Evolutionary conservation across 495 filamentous ascomycete genomes (phyloP).

Genomic region (Diplogelasinospora grovesii): DNA sequence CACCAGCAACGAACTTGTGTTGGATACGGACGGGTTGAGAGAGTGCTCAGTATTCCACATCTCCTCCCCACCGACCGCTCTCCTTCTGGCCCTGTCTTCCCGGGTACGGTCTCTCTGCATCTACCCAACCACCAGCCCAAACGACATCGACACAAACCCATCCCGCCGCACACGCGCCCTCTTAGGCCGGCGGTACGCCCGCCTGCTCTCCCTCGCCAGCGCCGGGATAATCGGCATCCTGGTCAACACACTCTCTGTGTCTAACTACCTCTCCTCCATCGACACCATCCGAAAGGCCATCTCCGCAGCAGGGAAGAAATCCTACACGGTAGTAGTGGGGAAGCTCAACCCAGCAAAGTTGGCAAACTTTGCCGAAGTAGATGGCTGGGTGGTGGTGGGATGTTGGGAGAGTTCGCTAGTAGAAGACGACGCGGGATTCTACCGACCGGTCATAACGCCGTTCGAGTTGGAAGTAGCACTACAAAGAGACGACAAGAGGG

Average conservation of each 20-base stretch:
- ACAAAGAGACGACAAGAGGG: slow-evolving; percentile 57
- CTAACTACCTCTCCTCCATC: slow-evolving; percentile 80
- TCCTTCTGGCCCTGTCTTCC: slow-evolving; percentile 81
- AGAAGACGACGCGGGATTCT: slow-evolving; percentile 72
- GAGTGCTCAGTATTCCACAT: slow-evolving; percentile 86
- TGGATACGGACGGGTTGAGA: slow-evolving; percentile 34
- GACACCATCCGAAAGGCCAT: slow-evolving; percentile 64
- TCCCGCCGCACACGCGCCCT: slow-evolving; percentile 41
- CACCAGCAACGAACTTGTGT: too few relatives aligned
- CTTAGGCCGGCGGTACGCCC: slow-evolving; percentile 80
- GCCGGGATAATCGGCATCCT: slow-evolving; percentile 84
- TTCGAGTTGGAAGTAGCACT: slow-evolving; percentile 80
- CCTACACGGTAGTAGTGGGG: slow-evolving; percentile 92
- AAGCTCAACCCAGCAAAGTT: slow-evolving; percentile 94
- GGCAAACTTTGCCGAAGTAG: slow-evolving; percentile 92
- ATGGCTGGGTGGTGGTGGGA: slow-evolving; percentile 93
- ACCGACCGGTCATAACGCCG: slow-evolving; percentile 80
- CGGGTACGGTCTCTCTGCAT: slow-evolving; percentile 74
- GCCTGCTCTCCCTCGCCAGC: slow-evolving; percentile 73
- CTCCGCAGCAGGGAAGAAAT: slow-evolving; percentile 75
- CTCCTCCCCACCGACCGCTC: slow-evolving; percentile 71
- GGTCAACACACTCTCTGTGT: slow-evolving; percentile 87
- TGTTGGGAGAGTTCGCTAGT: slow-evolving; percentile 96
- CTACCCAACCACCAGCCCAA: slow-evolving; percentile 48
- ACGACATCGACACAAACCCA: slow-evolving; percentile 40